These are phyloP conservation scores for Pseudogymnoascus sp. DNA, from an alignment of 2,329 filamentous ascomycete genomes.

Conservation along the genomic window DNA sequence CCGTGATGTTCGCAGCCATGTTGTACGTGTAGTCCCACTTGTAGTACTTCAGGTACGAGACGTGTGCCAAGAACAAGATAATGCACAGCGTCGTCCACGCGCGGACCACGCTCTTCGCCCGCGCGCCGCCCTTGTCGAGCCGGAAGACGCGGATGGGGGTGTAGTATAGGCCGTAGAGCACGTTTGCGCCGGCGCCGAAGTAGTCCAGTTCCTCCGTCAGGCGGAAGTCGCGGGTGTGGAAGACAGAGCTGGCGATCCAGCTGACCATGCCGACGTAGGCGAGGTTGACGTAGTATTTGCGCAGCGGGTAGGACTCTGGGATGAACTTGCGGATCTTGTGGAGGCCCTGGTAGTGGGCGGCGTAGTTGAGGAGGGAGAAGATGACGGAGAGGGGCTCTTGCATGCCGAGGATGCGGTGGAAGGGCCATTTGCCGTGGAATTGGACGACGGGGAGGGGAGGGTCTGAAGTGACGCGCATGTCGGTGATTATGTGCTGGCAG, in stretches of 20 bases:
- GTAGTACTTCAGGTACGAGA: constrained; percentile 77
- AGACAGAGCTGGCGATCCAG: constrained; percentile 85
- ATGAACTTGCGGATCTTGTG: constrained; percentile 60
- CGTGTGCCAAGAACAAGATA: constrained; percentile 63
- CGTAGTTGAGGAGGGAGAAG: constrained; percentile 86
- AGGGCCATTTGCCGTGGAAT: constrained; percentile 99
- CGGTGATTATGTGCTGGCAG: constrained; percentile 88
- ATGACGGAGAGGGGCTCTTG: constrained; percentile 92
- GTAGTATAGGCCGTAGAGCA: constrained; percentile 88
- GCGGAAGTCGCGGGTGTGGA: constrained; percentile 81
- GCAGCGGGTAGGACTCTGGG: constrained; percentile 64
- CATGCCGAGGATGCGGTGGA: constrained; percentile 80
- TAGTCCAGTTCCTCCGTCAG: constrained; percentile 93
- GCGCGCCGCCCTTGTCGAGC: constrained; percentile 52
- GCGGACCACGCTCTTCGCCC: constrained; percentile 43
- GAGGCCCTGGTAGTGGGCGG: constrained; percentile 75
- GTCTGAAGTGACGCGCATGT: constrained; percentile 52
- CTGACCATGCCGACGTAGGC: constrained; percentile 73
- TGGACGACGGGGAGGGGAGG: constrained; percentile 64
- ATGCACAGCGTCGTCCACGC: constrained; percentile 70
- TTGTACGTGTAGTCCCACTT: constrained; percentile 96
- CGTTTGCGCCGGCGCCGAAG: constrained; percentile 81
- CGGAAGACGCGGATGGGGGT: constrained; percentile 74
- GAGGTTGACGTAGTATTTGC: constrained; percentile 72
- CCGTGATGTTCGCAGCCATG: constrained; percentile 86